phyloP scores from a whole-genome alignment of 805 yeast species.

The Ogataea paradorogensis region DNA sequence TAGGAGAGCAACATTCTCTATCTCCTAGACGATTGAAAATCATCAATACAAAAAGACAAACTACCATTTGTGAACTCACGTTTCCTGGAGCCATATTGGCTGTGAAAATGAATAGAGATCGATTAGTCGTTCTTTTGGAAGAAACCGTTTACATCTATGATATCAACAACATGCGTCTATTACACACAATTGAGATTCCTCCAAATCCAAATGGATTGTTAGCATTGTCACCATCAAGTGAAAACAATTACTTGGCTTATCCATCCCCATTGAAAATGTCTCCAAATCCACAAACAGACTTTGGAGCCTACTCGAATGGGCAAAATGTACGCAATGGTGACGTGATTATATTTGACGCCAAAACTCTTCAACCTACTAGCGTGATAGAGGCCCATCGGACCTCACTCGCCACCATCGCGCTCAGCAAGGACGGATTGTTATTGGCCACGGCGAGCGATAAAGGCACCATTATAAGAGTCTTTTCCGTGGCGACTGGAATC shows the following conservation, averaged over 20 bases:
- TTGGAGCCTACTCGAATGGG: conserved; percentile 11
- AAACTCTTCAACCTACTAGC: conserved; percentile 72
- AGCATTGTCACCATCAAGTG: conserved; percentile 54
- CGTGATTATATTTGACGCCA: conserved; percentile 78
- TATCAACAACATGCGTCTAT: conserved; percentile 79
- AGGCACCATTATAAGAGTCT: conserved; percentile 87
- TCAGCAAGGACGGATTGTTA: conserved; percentile 74
- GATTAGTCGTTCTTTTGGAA: conserved; percentile 76
- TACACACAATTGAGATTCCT: conserved; percentile 69
- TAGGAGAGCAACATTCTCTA: conserved; percentile 68
- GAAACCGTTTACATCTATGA: conserved; percentile 89
- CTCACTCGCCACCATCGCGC: conserved; percentile 64
- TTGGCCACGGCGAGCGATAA: conserved; percentile 90
- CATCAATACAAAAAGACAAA: conserved; percentile 68
- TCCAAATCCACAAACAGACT: conserved; percentile 22
- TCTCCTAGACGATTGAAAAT: conserved; percentile 85
- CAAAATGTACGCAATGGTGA: conserved; percentile 53
- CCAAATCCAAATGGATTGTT: conserved; percentile 59
- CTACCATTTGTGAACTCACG: conserved; percentile 82
- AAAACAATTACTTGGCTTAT: conserved; percentile 59
- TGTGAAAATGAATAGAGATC: conserved; percentile 76
- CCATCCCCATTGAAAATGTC: conserved; percentile 68
- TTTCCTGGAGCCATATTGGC: conserved; percentile 79
- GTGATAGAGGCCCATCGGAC: conserved; percentile 90
- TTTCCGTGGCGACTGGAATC: conserved; percentile 68